A percentile compares a stretch with the other conserved stretches of the same genome.
Evolutionary conservation across 2,329 filamentous ascomycete genomes (phyloP).

Genomic region (Dactylonectria macrodidyma): DNA sequence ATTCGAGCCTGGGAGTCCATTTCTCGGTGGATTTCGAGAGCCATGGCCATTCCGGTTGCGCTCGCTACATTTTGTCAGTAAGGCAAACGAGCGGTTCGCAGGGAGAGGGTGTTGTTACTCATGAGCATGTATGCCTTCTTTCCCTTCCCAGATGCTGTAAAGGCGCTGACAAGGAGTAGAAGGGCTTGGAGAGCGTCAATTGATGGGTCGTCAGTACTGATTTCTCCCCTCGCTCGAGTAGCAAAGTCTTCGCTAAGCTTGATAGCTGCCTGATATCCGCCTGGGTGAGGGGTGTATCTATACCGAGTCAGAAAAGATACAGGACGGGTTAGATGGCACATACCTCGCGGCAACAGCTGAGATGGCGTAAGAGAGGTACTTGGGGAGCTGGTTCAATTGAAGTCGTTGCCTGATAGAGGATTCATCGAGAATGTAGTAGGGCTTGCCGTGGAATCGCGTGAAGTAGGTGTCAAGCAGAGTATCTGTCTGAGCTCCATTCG

Average conservation of each 20-base stretch:
- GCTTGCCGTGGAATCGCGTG: conserved; percentile 83
- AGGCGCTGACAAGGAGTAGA: conserved; percentile 81
- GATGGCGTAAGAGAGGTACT: conserved; percentile 68
- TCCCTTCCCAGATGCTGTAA: conserved; percentile 82
- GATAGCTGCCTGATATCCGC: conserved; percentile 77
- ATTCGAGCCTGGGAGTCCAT: conserved; percentile 74
- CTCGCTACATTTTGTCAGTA: conserved; percentile 69
- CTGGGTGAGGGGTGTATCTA: conserved; percentile 77
- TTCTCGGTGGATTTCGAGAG: conserved; percentile 86
- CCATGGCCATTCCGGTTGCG: conserved; percentile 86
- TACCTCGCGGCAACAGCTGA: conserved; percentile 76
- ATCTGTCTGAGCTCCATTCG: conserved; percentile 68
- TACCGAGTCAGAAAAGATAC: conserved; percentile 13
- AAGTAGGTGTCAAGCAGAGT: conserved; percentile 85
- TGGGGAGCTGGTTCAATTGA: conserved; percentile 76
- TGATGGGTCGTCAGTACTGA: conserved; percentile 86
- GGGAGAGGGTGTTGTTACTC: conserved; percentile 63
- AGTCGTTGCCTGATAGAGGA: conserved; percentile 79
- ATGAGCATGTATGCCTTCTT: conserved; percentile 92
- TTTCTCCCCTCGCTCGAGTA: conserved; percentile 75
- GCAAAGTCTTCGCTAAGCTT: conserved; percentile 82
- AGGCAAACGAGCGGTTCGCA: background rate
- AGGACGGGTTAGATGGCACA: background rate
- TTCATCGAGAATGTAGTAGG: conserved; percentile 87
- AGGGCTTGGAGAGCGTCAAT: conserved; percentile 84